Base-by-base conservation (phyloP, 495 filamentous ascomycete species). In the Aspergillus asperescens region DNA sequence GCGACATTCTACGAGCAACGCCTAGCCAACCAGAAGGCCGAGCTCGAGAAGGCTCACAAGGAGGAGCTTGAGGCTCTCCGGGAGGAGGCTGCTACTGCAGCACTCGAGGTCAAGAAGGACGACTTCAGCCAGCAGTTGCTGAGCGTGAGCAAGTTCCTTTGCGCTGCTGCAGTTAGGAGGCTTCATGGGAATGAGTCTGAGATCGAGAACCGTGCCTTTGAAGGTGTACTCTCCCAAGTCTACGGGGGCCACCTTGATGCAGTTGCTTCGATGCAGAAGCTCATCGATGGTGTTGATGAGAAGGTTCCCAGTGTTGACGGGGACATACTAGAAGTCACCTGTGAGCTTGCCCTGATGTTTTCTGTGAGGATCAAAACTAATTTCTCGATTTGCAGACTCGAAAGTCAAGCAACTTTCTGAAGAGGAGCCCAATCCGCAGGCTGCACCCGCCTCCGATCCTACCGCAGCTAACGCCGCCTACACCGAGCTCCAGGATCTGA, bases 231-330 rank as follows among this genome's bases (percentile, higher is more conserved):
- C 35, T 82, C 91, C 45, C 77, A 88, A 60, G 85, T 97, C 32
- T 99, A 99, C 67, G 85, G 82, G 18, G 94, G 94, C 25, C 86
- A 90, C 57, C 79, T 86, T 42, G 77, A 79, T 58, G 91, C 90
- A 15, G 88, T 99, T 13, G 74, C 78, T 29, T 81, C 88, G 10
- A 92, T 95, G 75, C 64, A 89, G 57, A 95, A 89, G 70, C 73
- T 99, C 32, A 86, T 95, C 49, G 76, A 89, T 39, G 93, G 91
- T 22, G 80, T 78, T 20, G 81, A 88, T 28, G 90, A 97, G 51
- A 78, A 76, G 57, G 80, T 89, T 1, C 61, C 67, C 41, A 84
- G 80, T 43, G 82, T 87, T 24, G 78, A 81, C 39, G 82, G 84
- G 13, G 79, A 81, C 3, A 54, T 65, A 13, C 75, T 92, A 27